Evolutionary conservation across 2,329 filamentous ascomycete species (phyloP).

Genomic region (Penicillium sp.): DNA sequence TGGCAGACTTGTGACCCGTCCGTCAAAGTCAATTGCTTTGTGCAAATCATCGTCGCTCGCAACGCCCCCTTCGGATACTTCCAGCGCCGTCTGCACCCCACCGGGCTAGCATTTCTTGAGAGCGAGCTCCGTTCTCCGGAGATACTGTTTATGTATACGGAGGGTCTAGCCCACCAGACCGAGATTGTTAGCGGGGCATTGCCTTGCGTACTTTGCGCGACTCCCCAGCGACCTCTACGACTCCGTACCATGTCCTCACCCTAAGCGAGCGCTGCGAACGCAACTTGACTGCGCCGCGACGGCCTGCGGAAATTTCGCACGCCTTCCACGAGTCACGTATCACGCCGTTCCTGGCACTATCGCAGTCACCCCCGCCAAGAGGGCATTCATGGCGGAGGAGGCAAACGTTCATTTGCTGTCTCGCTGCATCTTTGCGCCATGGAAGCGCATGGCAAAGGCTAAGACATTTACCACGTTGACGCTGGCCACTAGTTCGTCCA

Average conservation of each 20-base stretch:
- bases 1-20: not conserved
- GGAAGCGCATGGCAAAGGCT: not conserved
- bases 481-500: not conserved
- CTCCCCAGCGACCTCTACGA: too few species aligned
- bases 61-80: not conserved
- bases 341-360: not conserved
- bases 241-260: not conserved
- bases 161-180: not conserved
- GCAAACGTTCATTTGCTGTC: not conserved
- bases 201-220: too few species aligned
- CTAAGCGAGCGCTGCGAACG: not conserved
- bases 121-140: not conserved
- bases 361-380: not conserved
- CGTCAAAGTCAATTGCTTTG: not conserved
- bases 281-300: not conserved
- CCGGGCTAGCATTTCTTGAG: not conserved
- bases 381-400: not conserved
- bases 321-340: not conserved
- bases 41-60: not conserved
- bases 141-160: not conserved
- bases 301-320: not conserved
- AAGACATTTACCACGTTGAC: not conserved
- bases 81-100: not conserved
- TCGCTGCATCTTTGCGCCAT: not conserved
- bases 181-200: not conserved